These are phyloP conservation scores for Starmerella apicola DNA, from an alignment of 805 yeast species.

Conservation along the genomic window DNA sequence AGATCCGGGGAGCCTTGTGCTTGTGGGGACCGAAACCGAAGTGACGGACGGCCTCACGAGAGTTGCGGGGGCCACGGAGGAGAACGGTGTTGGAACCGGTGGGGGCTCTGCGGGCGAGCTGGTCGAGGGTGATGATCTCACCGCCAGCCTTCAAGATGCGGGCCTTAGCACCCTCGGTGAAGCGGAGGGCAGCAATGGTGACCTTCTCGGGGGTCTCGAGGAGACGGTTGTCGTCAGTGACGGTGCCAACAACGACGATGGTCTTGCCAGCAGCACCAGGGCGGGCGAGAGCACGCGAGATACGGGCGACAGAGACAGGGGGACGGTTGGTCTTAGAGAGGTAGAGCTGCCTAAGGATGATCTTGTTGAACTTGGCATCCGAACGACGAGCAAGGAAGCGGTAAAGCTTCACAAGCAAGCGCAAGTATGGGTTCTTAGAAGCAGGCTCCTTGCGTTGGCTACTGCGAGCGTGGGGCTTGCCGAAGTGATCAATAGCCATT, in stretches of 20 bases:
- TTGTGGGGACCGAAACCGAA: slow-evolving; percentile 99
- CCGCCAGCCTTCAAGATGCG: slow-evolving; percentile 97
- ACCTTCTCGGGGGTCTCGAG: slow-evolving; percentile 79
- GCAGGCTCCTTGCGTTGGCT: slow-evolving; percentile 99
- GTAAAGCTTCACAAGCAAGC: slow-evolving; percentile 94
- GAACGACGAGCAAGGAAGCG: slow-evolving; percentile 99
- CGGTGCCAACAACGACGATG: slow-evolving; percentile 97
- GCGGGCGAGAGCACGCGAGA: slow-evolving; percentile 70
- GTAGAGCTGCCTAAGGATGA: slow-evolving; percentile 86
- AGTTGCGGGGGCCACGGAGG: slow-evolving; percentile 96
- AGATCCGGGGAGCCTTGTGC: slow-evolving; percentile 97
- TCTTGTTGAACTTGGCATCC: slow-evolving; percentile 94
- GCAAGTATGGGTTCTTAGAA: slow-evolving; percentile 98
- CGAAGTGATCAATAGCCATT: slow-evolving; percentile 97
- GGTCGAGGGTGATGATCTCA: slow-evolving; percentile 98
- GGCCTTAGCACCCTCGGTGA: slow-evolving; percentile 98
- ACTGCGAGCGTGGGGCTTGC: slow-evolving; percentile 90
- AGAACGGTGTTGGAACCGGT: slow-evolving; percentile 97
- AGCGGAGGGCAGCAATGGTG: slow-evolving; percentile 97
- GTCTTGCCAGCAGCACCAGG: slow-evolving; percentile 81
- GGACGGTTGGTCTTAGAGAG: slow-evolving; percentile 99
- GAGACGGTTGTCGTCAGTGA: slow-evolving; percentile 95
- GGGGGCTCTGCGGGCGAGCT: slow-evolving; percentile 98
- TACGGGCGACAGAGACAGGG: slow-evolving; percentile 93
- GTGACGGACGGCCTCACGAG: slow-evolving; percentile 99